phyloP scores from a whole-genome alignment of 140 eudicot species.

The Ambrosia hybrid region DNA sequence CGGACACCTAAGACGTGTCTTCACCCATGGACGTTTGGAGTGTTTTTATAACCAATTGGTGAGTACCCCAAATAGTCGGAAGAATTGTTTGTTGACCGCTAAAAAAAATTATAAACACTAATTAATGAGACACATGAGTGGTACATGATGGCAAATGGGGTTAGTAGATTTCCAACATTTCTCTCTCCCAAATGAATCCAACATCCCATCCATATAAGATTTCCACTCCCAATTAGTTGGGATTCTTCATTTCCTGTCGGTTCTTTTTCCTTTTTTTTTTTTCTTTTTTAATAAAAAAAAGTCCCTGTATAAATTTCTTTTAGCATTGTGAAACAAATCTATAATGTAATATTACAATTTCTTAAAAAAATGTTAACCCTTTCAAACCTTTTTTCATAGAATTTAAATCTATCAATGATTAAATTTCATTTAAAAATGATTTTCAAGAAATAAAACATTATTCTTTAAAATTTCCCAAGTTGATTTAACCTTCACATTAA shows the following conservation, averaged over 20 bases:
- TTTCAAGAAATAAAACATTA: background rate
- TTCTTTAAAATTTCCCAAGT: background rate
- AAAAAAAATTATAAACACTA: too few relatives aligned
- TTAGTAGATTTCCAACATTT: slow-evolving; percentile 33
- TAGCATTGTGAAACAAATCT: background rate
- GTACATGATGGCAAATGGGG: slow-evolving; percentile 31
- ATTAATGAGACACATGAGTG: background rate
- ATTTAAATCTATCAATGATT: too few relatives aligned
- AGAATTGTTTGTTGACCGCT: too few relatives aligned
- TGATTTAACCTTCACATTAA: background rate
- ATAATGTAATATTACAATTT: background rate
- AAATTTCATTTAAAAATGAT: too few relatives aligned
- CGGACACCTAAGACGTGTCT: too few relatives aligned
- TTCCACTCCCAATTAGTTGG: slow-evolving; percentile 31
- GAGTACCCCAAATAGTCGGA: too few relatives aligned
- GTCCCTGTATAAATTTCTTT: background rate
- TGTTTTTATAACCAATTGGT: too few relatives aligned
- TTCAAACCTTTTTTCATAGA: too few relatives aligned
- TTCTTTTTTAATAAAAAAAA: too few relatives aligned
- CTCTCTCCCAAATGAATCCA: slow-evolving; percentile 27
- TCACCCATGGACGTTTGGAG: too few relatives aligned
- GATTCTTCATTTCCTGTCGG: slow-evolving; percentile 9
- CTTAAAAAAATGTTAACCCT: background rate
- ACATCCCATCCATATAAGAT: slow-evolving; percentile 27
- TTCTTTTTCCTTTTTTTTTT: background rate